phyloP scores from a whole-genome alignment of 208 protist genomes.

The Crithidia fasciculata region DNA sequence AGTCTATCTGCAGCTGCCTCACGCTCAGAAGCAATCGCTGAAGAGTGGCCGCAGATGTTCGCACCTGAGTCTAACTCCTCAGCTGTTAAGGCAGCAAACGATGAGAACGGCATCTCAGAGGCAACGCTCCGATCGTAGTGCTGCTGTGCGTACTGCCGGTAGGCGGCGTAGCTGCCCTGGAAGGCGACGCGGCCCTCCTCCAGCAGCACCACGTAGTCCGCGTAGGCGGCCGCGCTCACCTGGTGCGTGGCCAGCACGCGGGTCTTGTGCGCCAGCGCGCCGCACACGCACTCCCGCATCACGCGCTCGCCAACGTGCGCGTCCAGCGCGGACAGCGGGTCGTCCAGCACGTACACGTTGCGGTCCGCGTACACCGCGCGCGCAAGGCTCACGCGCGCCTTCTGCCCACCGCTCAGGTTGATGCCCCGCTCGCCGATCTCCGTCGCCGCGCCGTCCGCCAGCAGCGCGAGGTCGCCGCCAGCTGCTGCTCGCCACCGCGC shows the following conservation, averaged over 20 bases:
- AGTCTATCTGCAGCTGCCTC: not conserved
- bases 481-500: constrained; percentile 65
- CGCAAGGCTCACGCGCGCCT: constrained; percentile 76
- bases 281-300: constrained; percentile 53
- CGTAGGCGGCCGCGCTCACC: constrained; percentile 76
- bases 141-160: constrained; percentile 53
- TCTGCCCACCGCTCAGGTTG: constrained; percentile 85
- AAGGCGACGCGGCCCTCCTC: constrained; percentile 53
- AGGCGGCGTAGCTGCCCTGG: constrained; percentile 35
- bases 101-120: constrained; percentile 8
- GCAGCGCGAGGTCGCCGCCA: constrained; percentile 72
- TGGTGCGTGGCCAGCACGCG: constrained; percentile 94
- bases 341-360: constrained; percentile 91
- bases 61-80: constrained; percentile 10
- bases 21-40: not conserved
- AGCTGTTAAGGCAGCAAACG: constrained; percentile 1
- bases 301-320: constrained; percentile 73
- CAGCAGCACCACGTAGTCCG: constrained; percentile 88
- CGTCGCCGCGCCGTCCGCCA: constrained; percentile 86
- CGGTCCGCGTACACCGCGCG: constrained; percentile 80
- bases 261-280: constrained; percentile 78
- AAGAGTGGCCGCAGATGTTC: not conserved
- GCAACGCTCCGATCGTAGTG: constrained; percentile 35
- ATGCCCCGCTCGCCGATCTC: constrained; percentile 86
- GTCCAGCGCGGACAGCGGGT: constrained; percentile 94